These are phyloP conservation scores for Dendrostoma leiphaemia DNA, from an alignment of 2,329 filamentous ascomycete species.

Conservation along the genomic window DNA sequence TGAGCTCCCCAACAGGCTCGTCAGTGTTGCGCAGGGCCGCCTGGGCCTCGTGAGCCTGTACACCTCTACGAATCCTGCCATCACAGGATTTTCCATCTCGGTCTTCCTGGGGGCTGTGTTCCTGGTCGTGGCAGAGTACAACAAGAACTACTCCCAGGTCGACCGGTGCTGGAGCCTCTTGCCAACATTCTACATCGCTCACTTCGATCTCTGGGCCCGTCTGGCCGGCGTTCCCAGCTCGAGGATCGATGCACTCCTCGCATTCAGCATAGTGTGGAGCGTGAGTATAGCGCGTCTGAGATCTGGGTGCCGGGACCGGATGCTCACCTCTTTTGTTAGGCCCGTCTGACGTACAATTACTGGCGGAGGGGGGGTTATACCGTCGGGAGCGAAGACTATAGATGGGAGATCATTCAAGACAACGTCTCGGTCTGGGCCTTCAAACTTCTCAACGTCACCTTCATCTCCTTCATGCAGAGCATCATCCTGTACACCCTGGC, in stretches of 20 bases:
- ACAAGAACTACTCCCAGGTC: slow-evolving; percentile 94
- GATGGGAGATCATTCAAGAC: slow-evolving; percentile 77
- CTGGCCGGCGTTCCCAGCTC: slow-evolving; percentile 67
- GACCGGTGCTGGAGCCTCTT: slow-evolving; percentile 90
- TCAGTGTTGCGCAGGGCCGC: slow-evolving; percentile 57
- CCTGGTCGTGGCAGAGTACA: slow-evolving; percentile 76
- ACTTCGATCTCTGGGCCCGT: slow-evolving; percentile 82
- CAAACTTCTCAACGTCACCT: slow-evolving; percentile 83
- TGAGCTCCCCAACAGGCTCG: slow-evolving; percentile 64
- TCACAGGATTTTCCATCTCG: slow-evolving; percentile 71
- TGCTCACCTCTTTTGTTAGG: slow-evolving; percentile 42
- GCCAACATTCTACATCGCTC: slow-evolving; percentile 80
- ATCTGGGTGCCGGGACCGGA: neutral
- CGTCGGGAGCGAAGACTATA: slow-evolving; percentile 89
- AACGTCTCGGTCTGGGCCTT: slow-evolving; percentile 64
- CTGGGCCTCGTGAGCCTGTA: slow-evolving; percentile 71
- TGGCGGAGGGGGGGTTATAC: slow-evolving; percentile 92
- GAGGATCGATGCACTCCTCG: slow-evolving; percentile 69
- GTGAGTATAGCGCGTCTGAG: slow-evolving; percentile 45
- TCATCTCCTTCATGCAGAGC: slow-evolving; percentile 83
- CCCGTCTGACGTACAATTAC: slow-evolving; percentile 91
- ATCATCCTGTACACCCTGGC: slow-evolving; percentile 76
- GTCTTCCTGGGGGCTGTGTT: slow-evolving; percentile 70
- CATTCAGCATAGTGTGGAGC: slow-evolving; percentile 75
- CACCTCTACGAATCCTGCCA: slow-evolving; percentile 78